Evolutionary conservation across 768 basidiomycete species (phyloP).

Genomic region (Favolaschia claudopus): DNA sequence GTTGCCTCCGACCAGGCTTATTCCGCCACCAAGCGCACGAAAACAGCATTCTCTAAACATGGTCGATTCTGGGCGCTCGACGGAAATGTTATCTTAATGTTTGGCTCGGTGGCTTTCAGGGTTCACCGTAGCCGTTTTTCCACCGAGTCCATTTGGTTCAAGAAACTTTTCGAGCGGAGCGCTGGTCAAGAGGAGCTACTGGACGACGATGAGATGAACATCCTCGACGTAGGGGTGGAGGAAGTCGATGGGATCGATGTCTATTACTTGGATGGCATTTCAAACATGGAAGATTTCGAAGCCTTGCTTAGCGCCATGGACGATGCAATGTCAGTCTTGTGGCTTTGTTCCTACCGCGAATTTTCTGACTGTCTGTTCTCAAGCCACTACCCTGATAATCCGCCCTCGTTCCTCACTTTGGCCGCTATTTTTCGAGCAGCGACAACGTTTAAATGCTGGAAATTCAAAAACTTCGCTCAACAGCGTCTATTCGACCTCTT

Average conservation of each 20-base stretch:
- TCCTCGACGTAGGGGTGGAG: constrained; percentile 5
- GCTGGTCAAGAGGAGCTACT: constrained; percentile 4
- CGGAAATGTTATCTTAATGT: constrained; percentile 34
- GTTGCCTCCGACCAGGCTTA: neutral
- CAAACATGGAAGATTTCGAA: constrained; percentile 21
- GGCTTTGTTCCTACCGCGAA: neutral
- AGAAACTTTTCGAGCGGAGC: constrained; percentile 26
- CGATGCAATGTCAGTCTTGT: constrained; percentile 27
- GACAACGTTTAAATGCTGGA: constrained; percentile 35
- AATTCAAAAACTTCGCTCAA: constrained; percentile 34
- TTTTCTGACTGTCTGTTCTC: too few relatives aligned
- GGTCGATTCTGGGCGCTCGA: constrained; percentile 32
- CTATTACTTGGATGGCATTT: neutral
- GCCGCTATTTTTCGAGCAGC: constrained; percentile 44
- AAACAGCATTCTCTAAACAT: constrained; percentile 28
- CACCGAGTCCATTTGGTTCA: constrained; percentile 33
- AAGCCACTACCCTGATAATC: constrained; percentile 24
- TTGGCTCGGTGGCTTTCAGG: constrained; percentile 29
- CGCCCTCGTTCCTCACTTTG: constrained; percentile 37
- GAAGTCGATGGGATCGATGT: constrained; percentile 11
- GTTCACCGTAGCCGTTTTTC: constrained; percentile 34
- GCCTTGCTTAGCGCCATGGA: constrained; percentile 27
- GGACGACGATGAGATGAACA: constrained; percentile 3
- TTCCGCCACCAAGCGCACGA: constrained; percentile 2
- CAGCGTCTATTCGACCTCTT: constrained; percentile 38